phyloP scores from a whole-genome alignment of 2,329 filamentous ascomycete species.

The Rhinocladiella similis region DNA sequence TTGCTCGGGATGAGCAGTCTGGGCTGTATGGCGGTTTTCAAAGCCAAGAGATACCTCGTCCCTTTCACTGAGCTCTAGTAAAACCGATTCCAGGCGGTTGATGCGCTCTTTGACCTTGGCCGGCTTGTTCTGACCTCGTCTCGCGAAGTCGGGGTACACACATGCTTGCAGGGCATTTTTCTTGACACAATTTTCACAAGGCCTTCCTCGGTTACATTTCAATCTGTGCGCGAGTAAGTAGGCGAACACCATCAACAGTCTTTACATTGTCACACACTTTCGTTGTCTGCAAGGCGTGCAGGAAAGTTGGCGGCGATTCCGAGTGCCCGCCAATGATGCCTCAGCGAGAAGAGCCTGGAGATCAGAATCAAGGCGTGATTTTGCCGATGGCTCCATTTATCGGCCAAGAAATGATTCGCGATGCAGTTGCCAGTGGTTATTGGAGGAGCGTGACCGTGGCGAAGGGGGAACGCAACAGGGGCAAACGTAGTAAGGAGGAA shows the following conservation, averaged over 20 bases:
- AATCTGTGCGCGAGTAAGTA: neutral
- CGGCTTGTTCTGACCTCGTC: neutral
- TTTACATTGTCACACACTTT: neutral
- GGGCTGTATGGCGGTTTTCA: neutral
- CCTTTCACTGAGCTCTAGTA: neutral
- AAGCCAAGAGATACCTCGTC: neutral
- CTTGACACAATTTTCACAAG: neutral
- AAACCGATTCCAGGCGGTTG: neutral
- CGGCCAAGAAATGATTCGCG: too few relatives aligned
- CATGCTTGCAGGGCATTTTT: neutral
- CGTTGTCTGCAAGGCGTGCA: constrained; percentile 3
- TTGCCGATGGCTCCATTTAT: too few relatives aligned
- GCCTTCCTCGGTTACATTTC: constrained; percentile 3
- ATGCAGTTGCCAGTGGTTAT: too few relatives aligned
- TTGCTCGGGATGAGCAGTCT: too few relatives aligned
- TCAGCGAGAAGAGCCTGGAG: neutral
- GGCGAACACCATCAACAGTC: too few relatives aligned
- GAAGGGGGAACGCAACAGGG: too few relatives aligned
- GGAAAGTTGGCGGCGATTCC: constrained; percentile 2
- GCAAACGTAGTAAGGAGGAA: too few relatives aligned
- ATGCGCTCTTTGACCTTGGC: constrained; percentile 2
- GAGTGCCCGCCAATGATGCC: neutral
- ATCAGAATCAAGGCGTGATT: neutral
- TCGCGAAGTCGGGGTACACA: neutral
- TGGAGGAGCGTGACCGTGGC: too few relatives aligned